Evolutionary conservation across 495 filamentous ascomycete genomes (phyloP).

Genomic region (Aspergillus conjunctus): DNA sequence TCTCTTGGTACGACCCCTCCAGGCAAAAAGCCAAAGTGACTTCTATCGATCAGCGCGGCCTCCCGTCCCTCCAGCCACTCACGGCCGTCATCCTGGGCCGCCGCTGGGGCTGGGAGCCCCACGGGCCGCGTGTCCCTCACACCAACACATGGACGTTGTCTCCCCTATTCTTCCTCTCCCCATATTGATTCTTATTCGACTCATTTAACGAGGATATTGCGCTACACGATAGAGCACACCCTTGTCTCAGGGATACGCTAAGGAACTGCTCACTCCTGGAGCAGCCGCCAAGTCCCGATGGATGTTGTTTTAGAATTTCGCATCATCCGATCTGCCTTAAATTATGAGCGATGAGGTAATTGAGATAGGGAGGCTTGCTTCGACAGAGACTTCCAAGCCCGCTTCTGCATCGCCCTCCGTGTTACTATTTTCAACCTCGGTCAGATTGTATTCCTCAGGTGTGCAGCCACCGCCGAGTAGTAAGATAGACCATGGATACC

Average conservation of each 20-base stretch:
- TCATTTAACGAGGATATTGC: background rate
- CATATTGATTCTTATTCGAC: background rate
- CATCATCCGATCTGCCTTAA: too few relatives aligned
- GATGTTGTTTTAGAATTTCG: too few relatives aligned
- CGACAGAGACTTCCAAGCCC: background rate
- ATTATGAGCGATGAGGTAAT: conserved; percentile 4
- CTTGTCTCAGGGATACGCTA: too few relatives aligned
- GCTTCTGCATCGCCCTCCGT: conserved; percentile 9
- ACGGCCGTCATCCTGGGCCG: conserved; percentile 6
- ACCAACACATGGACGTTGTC: conserved; percentile 14
- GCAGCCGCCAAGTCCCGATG: too few relatives aligned
- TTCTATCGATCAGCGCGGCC: conserved; percentile 21
- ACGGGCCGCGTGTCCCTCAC: conserved; percentile 32
- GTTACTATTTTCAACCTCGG: background rate
- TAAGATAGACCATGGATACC: too few relatives aligned
- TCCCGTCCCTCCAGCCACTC: conserved; percentile 25
- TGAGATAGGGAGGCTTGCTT: background rate
- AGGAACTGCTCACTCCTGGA: too few relatives aligned
- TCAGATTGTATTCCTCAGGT: background rate
- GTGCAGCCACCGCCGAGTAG: background rate
- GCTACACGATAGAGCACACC: too few relatives aligned
- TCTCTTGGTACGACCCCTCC: conserved; percentile 6
- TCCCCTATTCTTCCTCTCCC: conserved; percentile 5
- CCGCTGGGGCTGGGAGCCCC: conserved; percentile 18
- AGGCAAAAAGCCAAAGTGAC: conserved; percentile 7